These are phyloP conservation scores for Volvox africanus DNA, from an alignment of 139 green algal genomes.

Conservation along the genomic window DNA sequence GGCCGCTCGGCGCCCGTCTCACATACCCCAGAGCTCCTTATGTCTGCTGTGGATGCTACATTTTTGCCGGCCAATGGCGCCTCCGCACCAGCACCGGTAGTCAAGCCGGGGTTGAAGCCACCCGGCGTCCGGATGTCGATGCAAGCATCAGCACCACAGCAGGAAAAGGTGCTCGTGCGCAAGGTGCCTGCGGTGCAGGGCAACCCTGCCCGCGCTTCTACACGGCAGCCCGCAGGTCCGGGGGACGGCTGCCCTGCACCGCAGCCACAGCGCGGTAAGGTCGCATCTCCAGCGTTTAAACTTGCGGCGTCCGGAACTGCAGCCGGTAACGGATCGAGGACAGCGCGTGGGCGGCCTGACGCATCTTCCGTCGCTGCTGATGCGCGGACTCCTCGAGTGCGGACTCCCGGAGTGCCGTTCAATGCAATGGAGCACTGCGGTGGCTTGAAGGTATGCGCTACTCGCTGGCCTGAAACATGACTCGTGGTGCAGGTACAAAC, in stretches of 20 bases:
- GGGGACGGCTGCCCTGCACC: background rate
- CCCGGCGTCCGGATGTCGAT: background rate
- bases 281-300: too few relatives aligned
- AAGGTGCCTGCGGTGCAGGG: background rate
- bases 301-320: too few relatives aligned
- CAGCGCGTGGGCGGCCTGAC: too few relatives aligned
- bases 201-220: background rate
- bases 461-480: too few relatives aligned
- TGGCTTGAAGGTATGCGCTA: too few relatives aligned
- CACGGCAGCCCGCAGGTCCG: background rate
- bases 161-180: background rate
- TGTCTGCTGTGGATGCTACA: background rate
- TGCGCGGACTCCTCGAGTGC: too few relatives aligned
- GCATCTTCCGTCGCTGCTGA: too few relatives aligned
- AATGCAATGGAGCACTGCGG: too few relatives aligned
- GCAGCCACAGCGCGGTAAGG: background rate
- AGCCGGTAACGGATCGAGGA: too few relatives aligned
- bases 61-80: background rate
- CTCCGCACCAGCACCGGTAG: background rate
- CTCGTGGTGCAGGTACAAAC: too few relatives aligned
- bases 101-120: background rate
- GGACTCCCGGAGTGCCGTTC: too few relatives aligned
- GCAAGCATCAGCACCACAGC: background rate
- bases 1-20: background rate
- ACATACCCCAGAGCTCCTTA: background rate